Conservation (phyloP, 441 rosid species). For the Dalechampia spathulata region DNA sequence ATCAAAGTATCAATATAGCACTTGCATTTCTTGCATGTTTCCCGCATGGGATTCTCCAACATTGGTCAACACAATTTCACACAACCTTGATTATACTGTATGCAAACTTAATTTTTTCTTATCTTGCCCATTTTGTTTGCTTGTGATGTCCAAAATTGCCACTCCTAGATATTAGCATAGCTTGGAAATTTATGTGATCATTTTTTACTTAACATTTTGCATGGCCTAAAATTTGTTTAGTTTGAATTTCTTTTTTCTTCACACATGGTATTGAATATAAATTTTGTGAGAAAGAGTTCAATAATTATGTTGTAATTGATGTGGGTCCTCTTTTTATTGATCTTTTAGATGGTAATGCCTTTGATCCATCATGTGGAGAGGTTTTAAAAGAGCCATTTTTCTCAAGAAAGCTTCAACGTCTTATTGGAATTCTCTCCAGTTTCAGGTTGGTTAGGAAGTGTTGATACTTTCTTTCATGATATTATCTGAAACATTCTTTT, state of each 20-base stretch:
- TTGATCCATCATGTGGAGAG: slow-evolving; percentile 41
- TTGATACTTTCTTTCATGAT: slow-evolving; percentile 2
- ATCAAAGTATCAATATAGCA: too few relatives aligned
- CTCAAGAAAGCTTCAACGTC: slow-evolving; percentile 70
- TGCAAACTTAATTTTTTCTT: too few relatives aligned
- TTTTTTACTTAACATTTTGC: too few relatives aligned
- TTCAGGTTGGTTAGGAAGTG: slow-evolving; percentile 62
- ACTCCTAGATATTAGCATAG: too few relatives aligned
- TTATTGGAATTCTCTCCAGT: slow-evolving; percentile 67
- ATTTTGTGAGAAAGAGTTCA: not conserved
- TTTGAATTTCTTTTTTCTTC: not conserved
- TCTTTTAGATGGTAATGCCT: slow-evolving; percentile 44
- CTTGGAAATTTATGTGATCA: too few relatives aligned
- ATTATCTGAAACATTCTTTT: not conserved
- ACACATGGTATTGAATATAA: slow-evolving; percentile 8
- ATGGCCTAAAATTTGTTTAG: not conserved
- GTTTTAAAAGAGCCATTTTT: slow-evolving; percentile 75
- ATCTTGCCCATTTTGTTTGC: too few relatives aligned
- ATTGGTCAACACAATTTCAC: too few relatives aligned
- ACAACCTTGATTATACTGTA: too few relatives aligned
- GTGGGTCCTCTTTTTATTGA: slow-evolving; percentile 8
- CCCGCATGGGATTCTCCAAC: too few relatives aligned
- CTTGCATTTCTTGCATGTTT: too few relatives aligned
- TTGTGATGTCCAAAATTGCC: too few relatives aligned
- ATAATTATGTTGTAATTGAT: not conserved